phyloP scores from a whole-genome alignment of 1,284 basidiomycete genomes.

The Moesziomyces sp. region DNA sequence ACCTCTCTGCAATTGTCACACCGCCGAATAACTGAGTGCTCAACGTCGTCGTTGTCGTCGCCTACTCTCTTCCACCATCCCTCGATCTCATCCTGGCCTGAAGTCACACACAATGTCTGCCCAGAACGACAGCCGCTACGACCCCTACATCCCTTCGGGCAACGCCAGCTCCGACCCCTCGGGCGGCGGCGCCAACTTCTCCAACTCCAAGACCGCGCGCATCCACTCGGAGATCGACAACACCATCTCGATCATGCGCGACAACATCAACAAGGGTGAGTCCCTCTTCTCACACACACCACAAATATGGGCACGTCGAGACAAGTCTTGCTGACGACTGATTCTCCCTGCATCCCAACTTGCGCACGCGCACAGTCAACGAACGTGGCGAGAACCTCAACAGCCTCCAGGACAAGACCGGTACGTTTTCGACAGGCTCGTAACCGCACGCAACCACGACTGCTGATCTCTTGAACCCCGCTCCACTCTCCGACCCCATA shows the following conservation, averaged over 20 bases:
- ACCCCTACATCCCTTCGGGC: slow-evolving; percentile 65
- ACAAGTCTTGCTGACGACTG: no score
- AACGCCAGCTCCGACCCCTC: slow-evolving; percentile 49
- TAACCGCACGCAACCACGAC: no score
- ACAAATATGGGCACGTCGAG: no score
- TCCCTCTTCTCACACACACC: not conserved
- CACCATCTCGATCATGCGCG: slow-evolving; percentile 85
- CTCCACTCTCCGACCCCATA: not conserved
- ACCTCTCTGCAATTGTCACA: no score
- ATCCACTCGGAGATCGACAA: slow-evolving; percentile 67
- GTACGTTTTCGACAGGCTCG: slow-evolving; percentile 72
- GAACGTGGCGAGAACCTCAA: slow-evolving; percentile 95
- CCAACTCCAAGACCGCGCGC: slow-evolving; percentile 61
- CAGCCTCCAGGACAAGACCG: slow-evolving; percentile 96
- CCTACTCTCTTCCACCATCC: slow-evolving; percentile 7
- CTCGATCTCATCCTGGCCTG: not conserved
- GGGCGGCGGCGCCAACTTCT: slow-evolving; percentile 50
- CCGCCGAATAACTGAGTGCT: not conserved
- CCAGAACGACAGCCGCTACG: slow-evolving; percentile 58
- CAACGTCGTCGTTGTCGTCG: slow-evolving; percentile 7
- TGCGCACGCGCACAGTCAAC: slow-evolving; percentile 74
- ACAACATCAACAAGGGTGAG: slow-evolving; percentile 77
- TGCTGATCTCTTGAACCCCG: slow-evolving; percentile 1
- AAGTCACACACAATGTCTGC: slow-evolving; percentile 36
- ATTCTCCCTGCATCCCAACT: no score